phyloP scores from a whole-genome alignment of 768 basidiomycete species.

The Zangia roseola region DNA sequence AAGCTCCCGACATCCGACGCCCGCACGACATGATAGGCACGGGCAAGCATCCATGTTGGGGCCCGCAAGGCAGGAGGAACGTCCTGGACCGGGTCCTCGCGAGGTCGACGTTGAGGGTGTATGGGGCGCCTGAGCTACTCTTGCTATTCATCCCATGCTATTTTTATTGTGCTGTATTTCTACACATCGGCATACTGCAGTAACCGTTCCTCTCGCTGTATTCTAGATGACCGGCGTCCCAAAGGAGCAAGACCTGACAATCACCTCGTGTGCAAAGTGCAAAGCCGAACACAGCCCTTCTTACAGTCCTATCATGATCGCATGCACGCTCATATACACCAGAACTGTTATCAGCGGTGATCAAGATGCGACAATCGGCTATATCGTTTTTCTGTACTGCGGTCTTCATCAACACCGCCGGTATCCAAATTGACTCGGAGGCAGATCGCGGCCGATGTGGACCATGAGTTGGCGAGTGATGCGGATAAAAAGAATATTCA shows the following conservation, averaged over 20 bases:
- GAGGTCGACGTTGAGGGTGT: constrained; percentile 44
- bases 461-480: too few species aligned
- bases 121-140: constrained; percentile 32
- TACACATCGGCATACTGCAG: neutral
- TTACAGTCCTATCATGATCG: constrained; percentile 2
- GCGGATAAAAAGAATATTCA: too few species aligned
- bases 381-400: too few species aligned
- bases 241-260: constrained; percentile 6
- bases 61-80: neutral
- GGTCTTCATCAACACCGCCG: too few species aligned
- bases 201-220: too few species aligned
- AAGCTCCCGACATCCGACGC: neutral
- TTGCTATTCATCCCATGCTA: neutral
- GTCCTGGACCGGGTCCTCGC: constrained; percentile 24
- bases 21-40: neutral
- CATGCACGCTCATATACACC: neutral
- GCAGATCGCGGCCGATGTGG: too few species aligned
- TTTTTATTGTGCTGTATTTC: neutral
- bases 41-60: constrained; percentile 4
- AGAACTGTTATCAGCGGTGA: neutral
- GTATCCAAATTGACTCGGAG: too few species aligned
- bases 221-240: neutral
- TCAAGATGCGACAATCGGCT: neutral
- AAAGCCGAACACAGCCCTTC: neutral
- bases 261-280: neutral